Base-by-base conservation (phyloP, 768 basidiomycete species). In the Mycena capillaripes region DNA sequence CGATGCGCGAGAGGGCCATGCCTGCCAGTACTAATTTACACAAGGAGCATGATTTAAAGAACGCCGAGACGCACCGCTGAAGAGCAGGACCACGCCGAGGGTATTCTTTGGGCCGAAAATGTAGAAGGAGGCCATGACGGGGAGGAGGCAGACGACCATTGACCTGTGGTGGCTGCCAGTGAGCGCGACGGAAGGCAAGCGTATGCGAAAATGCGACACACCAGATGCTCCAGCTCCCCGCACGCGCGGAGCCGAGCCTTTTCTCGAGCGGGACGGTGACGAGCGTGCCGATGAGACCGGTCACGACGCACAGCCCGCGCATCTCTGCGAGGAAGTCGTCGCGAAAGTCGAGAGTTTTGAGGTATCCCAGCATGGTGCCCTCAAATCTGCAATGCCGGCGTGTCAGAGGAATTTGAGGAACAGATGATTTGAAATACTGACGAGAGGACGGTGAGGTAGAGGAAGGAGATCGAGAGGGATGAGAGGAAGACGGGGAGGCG, bases 181-280 rank as follows among this genome's bases (percentile, higher is more conserved):
- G 53, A 4, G n/a, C n/a, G 40, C 17, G 30, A 16, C 10, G 34
- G 1, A 62, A 10, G 23, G 21, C 27, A 52, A 23, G 42, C 40
- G 6, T 16, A 25, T 17, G 10, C 12, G 21, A 42, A 21, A 9
- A 21, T 7, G 29, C 12, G 27, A 69, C 80, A 50, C 36, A 87
- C 87, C 85, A 85, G 48, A 90, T 87, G 46, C 82, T 84, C 88
- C 88, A 90, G 52, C 79, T 84, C 0, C 88, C 89, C 0, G 88
- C 84, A 16, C 88, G 79, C 0, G 86, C 82, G 29, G 86, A 79
- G 0, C 88, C 88, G 2, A 90, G 75, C 61, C 72, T 81, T 8
- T 77, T 74, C 72, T 86, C 86, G 23, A 89, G 66, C 21, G 79
- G 66, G 0, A 85, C 86, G 77, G 85, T 84, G n/a, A 84, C 58